Evolutionary conservation across 305 asterid genomes (phyloP).

Genomic region (Ilex paraguariensis): DNA sequence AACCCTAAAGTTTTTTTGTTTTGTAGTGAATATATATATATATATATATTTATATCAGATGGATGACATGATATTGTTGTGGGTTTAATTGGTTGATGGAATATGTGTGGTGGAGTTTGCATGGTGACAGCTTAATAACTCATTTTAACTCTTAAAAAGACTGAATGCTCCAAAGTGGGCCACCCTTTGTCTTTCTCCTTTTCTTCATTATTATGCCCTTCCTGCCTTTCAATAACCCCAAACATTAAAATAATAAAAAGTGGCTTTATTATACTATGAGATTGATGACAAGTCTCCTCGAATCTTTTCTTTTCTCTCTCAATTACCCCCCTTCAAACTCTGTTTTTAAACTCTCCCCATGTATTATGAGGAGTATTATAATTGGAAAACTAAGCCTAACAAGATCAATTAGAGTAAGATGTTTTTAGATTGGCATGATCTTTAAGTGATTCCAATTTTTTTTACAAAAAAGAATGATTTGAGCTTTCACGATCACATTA

Average conservation of each 20-base stretch:
- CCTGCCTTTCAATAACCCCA: slow-evolving; percentile 11
- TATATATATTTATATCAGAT: not conserved
- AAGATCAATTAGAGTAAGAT: too few relatives aligned
- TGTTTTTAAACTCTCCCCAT: too few relatives aligned
- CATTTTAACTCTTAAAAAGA: not conserved
- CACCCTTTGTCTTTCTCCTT: slow-evolving; percentile 21
- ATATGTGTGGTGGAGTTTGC: slow-evolving; percentile 25
- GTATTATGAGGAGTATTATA: too few relatives aligned
- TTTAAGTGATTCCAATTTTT: not conserved
- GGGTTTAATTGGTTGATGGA: too few relatives aligned
- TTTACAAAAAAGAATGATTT: too few relatives aligned
- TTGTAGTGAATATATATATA: not conserved
- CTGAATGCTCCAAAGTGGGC: slow-evolving; percentile 25
- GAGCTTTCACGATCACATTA: not conserved
- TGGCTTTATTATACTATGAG: not conserved
- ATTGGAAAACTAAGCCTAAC: too few relatives aligned
- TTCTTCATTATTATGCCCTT: not conserved
- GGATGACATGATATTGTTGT: too few relatives aligned
- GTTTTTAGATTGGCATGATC: too few relatives aligned
- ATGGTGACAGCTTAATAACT: slow-evolving; percentile 14
- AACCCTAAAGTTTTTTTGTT: not conserved
- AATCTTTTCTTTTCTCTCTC: slow-evolving; percentile 7
- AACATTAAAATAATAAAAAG: slow-evolving; percentile 20
- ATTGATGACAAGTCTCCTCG: not conserved
- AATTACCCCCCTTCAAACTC: too few relatives aligned